Evolutionary conservation across 129 eudicot genomes (phyloP).

Genomic region (Flaveria ramosissima): DNA sequence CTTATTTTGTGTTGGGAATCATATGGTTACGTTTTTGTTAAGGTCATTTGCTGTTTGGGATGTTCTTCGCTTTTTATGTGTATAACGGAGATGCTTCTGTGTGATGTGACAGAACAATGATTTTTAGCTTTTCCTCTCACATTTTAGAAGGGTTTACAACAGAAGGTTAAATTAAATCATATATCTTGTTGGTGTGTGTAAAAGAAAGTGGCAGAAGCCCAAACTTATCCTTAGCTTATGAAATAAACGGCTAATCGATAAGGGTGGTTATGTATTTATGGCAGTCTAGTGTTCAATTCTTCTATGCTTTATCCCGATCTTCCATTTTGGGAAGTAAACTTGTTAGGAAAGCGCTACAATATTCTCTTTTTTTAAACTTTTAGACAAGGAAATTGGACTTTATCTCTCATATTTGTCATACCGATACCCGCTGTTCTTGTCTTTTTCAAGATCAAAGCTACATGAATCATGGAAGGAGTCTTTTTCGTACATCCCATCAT

Average conservation of each 20-base stretch:
- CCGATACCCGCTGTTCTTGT: constrained; percentile 18
- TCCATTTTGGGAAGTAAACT: constrained; percentile 27
- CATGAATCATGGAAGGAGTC: constrained; percentile 17
- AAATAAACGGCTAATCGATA: no score
- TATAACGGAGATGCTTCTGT: not conserved
- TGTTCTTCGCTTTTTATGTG: not conserved
- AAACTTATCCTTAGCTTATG: no score
- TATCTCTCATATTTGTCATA: constrained; percentile 15
- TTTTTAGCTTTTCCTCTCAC: constrained; percentile 1
- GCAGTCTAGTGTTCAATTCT: constrained; percentile 3
- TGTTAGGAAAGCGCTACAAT: constrained; percentile 20
- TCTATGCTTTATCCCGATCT: not conserved
- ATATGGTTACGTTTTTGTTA: not conserved
- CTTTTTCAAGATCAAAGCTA: constrained; percentile 27
- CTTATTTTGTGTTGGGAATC: constrained; percentile 15
- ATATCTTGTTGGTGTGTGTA: no score
- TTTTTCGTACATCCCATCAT: constrained; percentile 17
- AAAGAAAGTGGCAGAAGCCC: no score
- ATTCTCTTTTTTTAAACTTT: constrained; percentile 16
- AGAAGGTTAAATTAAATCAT: no score
- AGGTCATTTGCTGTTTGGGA: constrained; percentile 1
- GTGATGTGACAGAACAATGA: constrained; percentile 5
- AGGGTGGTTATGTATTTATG: constrained; percentile 21
- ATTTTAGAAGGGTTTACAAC: no score
- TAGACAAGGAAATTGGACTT: constrained; percentile 16